A percentile compares a stretch with the other conserved stretches of the same genome.
These are phyloP conservation scores for Moricandia arvensis DNA, from an alignment of 345 rosid species.

Conservation along the genomic window DNA sequence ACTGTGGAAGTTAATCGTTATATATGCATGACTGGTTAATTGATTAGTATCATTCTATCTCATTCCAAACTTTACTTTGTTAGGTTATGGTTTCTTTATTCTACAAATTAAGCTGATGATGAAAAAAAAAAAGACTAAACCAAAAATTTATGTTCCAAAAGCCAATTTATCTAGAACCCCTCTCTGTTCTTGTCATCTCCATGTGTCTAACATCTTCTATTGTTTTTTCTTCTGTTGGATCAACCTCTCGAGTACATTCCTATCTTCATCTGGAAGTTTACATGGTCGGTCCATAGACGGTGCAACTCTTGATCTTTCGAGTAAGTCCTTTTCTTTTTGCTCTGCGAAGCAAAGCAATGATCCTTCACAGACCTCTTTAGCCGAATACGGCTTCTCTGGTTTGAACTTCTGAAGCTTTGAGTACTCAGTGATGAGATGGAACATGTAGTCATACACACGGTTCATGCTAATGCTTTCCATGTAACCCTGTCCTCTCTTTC, in stretches of 20 bases:
- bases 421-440: slow-evolving; percentile 71
- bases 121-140: background rate
- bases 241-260: slow-evolving; percentile 39
- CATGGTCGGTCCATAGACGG: slow-evolving; percentile 64
- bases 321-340: slow-evolving; percentile 47
- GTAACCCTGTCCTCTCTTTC: slow-evolving; percentile 69
- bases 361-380: slow-evolving; percentile 62
- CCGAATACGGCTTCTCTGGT: slow-evolving; percentile 71
- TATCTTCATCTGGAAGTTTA: slow-evolving; percentile 41
- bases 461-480: slow-evolving; percentile 76
- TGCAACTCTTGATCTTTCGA: slow-evolving; percentile 47
- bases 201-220: slow-evolving; percentile 47
- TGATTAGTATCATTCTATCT: background rate
- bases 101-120: slow-evolving; percentile 14
- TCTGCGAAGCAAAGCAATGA: slow-evolving; percentile 86
- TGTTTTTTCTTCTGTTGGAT: slow-evolving; percentile 44
- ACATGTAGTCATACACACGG: slow-evolving; percentile 79
- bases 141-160: slow-evolving; percentile 10
- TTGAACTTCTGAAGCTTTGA: slow-evolving; percentile 73
- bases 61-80: background rate
- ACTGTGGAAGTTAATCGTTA: slow-evolving; percentile 4
- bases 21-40: background rate
- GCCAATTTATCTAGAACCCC: slow-evolving; percentile 8
- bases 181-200: slow-evolving; percentile 38
- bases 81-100: slow-evolving; percentile 4